Evolutionary conservation across 176 grass and related monocot genomes (phyloP), one percentile per base, ranked within the genome.

Genomic region (Avena atlantica): DNA sequence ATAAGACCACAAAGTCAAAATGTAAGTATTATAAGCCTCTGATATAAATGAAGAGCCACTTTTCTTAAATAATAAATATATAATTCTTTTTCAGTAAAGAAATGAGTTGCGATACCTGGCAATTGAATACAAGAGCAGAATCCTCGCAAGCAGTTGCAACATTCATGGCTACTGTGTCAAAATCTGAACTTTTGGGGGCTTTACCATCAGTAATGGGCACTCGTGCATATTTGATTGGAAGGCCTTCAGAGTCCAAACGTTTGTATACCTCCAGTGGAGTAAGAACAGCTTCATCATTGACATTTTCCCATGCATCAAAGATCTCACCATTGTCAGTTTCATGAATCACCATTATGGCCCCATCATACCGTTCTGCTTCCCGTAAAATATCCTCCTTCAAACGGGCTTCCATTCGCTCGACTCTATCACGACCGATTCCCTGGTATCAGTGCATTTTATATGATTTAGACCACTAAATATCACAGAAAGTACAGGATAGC

Each of bases 121-220:
- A 98, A 90, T 98, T 98, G 85, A 96, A 98, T 37, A 98, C 97
- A 31, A 98, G 92, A 77, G 92, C 85, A 91, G 92, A 87, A 76
- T 83, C 80, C 85, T 91, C 93, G 70, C 89, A 86, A 78, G 97
- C 90, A 81, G 89, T 83, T 55, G 90, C 89, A 52, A 96, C 80
- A 82, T 98, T 98, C 15, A 89, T 85, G 49, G 94, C 90, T 91
- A 98, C 85, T 24, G 87, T 93, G 82, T 98, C 97, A 78, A 98
- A 94, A 86, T 98, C 97, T 27, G 97, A 98, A 89, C 92, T 98
- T 96, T 98, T 92, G 10, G 97, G 97, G 80, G 97, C 97, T 91
- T 98, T 98, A 80, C 97, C 97, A 88, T 98, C 97, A 85, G 94
- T 98, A 88, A 98, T 98, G 27, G 97, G 97, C 45, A 98, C 97